These are phyloP conservation scores for Ceratopteris richardii DNA, from an alignment of 75 land plant genomes.

Conservation along the genomic window DNA sequence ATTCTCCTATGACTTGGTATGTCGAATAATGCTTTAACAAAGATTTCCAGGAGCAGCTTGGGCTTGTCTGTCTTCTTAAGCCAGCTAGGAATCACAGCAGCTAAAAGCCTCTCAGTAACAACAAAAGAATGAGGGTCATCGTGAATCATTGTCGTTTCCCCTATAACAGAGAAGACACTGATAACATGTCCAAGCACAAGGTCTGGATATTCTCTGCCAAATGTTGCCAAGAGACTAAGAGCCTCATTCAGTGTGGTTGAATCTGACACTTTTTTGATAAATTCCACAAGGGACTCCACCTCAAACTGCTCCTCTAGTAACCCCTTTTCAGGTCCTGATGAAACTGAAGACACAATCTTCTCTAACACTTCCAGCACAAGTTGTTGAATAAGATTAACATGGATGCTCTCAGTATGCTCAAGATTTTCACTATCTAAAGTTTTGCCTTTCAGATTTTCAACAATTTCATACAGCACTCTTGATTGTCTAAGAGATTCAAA, in stretches of 20 bases:
- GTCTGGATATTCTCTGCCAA: slow-evolving; percentile 43
- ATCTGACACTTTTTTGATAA: slow-evolving; percentile 16
- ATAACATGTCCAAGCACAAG: slow-evolving; percentile 44
- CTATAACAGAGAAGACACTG: slow-evolving; percentile 49
- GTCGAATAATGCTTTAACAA: slow-evolving; percentile 55
- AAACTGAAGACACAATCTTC: no score
- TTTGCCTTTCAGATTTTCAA: no score
- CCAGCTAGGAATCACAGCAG: slow-evolving; percentile 73
- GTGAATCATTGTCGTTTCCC: slow-evolving; percentile 59
- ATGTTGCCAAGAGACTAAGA: slow-evolving; percentile 43
- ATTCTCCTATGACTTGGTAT: slow-evolving; percentile 55
- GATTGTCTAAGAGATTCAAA: no score
- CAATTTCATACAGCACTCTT: no score
- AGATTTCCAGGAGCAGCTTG: slow-evolving; percentile 56
- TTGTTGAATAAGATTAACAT: not conserved
- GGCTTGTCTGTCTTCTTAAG: slow-evolving; percentile 35
- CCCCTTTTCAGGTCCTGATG: not conserved
- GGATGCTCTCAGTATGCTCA: not conserved
- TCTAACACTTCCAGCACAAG: not conserved
- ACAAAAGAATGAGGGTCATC: slow-evolving; percentile 57
- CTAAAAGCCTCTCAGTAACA: slow-evolving; percentile 60
- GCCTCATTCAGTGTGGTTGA: slow-evolving; percentile 53
- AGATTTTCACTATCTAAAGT: no score
- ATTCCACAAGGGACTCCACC: no score
- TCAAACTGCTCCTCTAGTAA: no score